phyloP scores from a whole-genome alignment of 495 filamentous ascomycete genomes.

The Usnea hakonensis region DNA sequence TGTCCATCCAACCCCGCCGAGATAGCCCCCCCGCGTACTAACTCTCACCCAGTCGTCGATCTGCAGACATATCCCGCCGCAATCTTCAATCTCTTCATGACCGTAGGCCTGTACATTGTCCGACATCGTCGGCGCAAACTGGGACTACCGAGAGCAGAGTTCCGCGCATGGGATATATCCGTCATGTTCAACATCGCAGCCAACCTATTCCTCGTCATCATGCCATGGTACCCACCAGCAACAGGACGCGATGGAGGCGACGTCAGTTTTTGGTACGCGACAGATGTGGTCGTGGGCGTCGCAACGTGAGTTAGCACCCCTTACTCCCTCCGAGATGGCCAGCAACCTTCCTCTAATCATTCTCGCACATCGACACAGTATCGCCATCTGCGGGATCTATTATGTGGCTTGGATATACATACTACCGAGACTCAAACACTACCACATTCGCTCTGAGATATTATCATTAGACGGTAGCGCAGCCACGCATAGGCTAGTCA shows the following conservation, averaged over 20 bases:
- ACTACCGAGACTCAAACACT: neutral
- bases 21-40: neutral
- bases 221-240: conserved; percentile 59
- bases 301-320: conserved; percentile 50
- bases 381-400: neutral
- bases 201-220: conserved; percentile 49
- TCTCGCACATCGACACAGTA: neutral
- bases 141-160: conserved; percentile 38
- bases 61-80: conserved; percentile 45
- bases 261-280: conserved; percentile 62
- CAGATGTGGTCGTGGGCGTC: conserved; percentile 50
- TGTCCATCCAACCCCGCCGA: neutral
- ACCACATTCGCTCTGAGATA: neutral
- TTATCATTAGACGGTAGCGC: neutral
- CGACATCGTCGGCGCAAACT: conserved; percentile 43
- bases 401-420: neutral
- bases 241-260: conserved; percentile 48
- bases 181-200: conserved; percentile 48
- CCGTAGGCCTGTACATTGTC: conserved; percentile 46
- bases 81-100: conserved; percentile 48
- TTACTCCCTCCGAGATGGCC: too few relatives aligned
- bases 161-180: conserved; percentile 46
- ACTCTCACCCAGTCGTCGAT: conserved; percentile 26
- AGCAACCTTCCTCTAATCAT: too few relatives aligned
- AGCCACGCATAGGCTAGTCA: neutral